Percentiles rank a stretch among this genome's conserved stretches.
phyloP scores from a whole-genome alignment of 441 rosid species.

The Flueggea neowawraea region DNA sequence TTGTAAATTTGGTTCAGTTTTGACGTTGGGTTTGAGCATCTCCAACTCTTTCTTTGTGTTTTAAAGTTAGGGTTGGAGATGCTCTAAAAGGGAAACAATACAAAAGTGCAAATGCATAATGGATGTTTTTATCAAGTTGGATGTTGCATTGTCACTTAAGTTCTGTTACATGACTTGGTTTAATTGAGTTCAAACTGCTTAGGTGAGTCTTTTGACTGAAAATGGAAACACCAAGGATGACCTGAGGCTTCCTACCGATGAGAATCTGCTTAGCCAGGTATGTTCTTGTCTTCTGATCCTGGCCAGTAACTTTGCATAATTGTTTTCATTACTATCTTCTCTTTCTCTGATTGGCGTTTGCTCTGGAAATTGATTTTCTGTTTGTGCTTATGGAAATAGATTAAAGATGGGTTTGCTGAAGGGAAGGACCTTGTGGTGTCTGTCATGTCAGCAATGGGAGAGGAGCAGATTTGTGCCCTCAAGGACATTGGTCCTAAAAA shows the following conservation, averaged over 20 bases:
- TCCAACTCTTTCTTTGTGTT: too few species aligned
- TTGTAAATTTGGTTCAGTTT: too few species aligned
- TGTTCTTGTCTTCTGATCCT: background rate
- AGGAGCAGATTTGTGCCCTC: constrained; percentile 82
- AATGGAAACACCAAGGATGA: constrained; percentile 89
- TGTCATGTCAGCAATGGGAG: constrained; percentile 92
- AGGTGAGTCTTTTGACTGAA: constrained; percentile 90
- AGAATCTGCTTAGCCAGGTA: constrained; percentile 62
- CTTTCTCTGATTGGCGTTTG: too few species aligned
- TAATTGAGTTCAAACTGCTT: constrained; percentile 1
- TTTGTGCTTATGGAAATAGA: constrained; percentile 26
- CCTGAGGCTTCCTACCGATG: constrained; percentile 89
- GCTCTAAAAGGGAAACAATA: too few species aligned
- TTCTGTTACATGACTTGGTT: too few species aligned
- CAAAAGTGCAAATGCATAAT: too few species aligned
- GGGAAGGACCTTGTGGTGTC: constrained; percentile 79
- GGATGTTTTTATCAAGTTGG: too few species aligned
- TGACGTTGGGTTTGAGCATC: too few species aligned
- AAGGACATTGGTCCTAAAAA: constrained; percentile 79
- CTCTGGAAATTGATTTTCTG: background rate
- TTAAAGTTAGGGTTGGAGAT: too few species aligned
- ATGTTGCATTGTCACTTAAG: too few species aligned
- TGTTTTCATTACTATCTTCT: too few species aligned
- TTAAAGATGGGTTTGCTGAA: constrained; percentile 66
- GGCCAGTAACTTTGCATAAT: too few species aligned